These are phyloP conservation scores for Theobroma cacao DNA, from an alignment of 345 rosid genomes.

Conservation along the genomic window DNA sequence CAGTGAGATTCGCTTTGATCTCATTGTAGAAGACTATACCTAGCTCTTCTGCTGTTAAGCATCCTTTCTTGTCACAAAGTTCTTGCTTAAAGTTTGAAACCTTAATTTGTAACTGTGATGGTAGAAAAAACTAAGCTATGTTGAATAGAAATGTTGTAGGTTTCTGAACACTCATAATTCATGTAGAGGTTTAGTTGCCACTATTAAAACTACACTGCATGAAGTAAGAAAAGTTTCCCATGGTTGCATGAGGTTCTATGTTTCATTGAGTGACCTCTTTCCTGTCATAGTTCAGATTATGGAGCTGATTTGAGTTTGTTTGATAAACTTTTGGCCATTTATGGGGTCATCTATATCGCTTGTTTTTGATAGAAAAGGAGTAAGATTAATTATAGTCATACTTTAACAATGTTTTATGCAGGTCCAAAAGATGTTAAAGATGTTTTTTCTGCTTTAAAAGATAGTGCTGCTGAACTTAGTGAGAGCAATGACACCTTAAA, in stretches of 20 bases:
- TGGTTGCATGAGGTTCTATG: background rate
- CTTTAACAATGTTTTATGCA: constrained; percentile 29
- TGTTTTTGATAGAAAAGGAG: background rate
- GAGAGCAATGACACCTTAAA: constrained; percentile 52
- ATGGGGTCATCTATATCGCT: background rate
- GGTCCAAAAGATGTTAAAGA: constrained; percentile 80
- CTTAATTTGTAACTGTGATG: background rate
- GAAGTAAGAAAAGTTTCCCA: background rate
- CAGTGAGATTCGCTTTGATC: background rate
- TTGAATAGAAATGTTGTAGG: background rate
- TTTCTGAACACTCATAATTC: background rate
- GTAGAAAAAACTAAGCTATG: background rate
- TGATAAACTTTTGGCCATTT: background rate
- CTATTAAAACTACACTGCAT: background rate
- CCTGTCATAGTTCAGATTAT: background rate
- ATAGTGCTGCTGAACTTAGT: constrained; percentile 55
- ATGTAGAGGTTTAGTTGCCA: background rate
- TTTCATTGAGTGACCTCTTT: background rate
- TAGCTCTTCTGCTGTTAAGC: background rate
- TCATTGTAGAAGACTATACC: background rate
- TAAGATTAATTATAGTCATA: background rate
- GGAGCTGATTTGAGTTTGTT: background rate
- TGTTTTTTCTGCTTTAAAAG: constrained; percentile 63
- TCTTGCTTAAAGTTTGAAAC: background rate
- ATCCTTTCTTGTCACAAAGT: background rate